These are phyloP conservation scores for Brasenia schreberi DNA, from an alignment of 164 flowering plant species.

Conservation along the genomic window DNA sequence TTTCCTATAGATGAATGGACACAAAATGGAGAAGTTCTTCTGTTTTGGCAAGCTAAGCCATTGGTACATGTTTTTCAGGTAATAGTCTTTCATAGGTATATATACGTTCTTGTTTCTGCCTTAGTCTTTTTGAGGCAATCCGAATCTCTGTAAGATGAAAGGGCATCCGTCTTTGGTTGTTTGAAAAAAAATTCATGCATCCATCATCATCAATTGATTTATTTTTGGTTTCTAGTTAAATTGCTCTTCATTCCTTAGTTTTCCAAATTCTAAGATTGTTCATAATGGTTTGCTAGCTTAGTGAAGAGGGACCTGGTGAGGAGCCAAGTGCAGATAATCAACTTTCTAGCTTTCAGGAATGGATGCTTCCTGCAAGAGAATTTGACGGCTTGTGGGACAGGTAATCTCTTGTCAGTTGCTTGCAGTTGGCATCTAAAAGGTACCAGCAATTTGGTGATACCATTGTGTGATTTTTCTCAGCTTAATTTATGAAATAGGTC, in stretches of 20 bases:
- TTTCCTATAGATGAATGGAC: conserved; percentile 59
- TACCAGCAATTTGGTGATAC: background rate
- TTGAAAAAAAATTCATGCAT: no score
- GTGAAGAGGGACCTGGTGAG: conserved; percentile 98
- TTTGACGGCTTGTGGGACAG: conserved; percentile 99
- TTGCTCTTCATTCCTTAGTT: no score
- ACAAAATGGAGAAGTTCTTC: conserved; percentile 54
- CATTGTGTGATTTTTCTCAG: conserved; percentile 29
- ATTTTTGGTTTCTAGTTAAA: no score
- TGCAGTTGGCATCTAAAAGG: background rate
- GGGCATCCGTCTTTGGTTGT: no score
- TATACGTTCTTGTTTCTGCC: no score
- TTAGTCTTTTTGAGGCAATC: no score
- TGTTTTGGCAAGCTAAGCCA: conserved; percentile 99
- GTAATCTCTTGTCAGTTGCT: conserved; percentile 20
- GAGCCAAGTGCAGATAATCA: conserved; percentile 71
- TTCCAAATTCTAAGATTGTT: no score
- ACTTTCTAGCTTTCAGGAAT: conserved; percentile 79
- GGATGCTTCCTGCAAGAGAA: conserved; percentile 98
- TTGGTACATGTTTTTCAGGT: conserved; percentile 96
- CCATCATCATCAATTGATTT: no score
- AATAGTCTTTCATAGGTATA: conserved; percentile 1
- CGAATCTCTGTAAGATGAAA: no score
- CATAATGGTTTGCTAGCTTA: conserved; percentile 35
- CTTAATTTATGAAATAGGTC: conserved; percentile 88